Evolutionary conservation across 176 grass and related monocot genomes (phyloP), one percentile per base, ranked within the genome.

Genomic region (Tuctoria greenei): DNA sequence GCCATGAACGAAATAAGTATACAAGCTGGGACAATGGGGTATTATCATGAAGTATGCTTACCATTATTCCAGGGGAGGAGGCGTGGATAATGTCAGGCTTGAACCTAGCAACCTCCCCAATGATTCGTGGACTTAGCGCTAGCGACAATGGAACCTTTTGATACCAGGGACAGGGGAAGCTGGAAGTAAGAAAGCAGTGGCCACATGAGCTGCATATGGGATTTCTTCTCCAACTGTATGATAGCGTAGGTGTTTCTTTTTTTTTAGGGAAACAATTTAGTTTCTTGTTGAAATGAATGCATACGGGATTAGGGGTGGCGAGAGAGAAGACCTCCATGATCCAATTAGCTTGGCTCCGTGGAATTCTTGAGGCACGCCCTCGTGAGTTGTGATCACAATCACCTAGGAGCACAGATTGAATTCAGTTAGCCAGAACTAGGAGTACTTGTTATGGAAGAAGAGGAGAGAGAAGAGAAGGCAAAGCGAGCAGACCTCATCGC

Each of bases 21-120:
- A 20, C 7, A 10, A 21, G 16, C 40, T 27, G 47, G 45, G 59
- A 75, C 44, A 61, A 4, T 9, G 18, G 44, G 3, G 54, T 36
- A 31, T 26, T 40, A 21, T 23, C 7, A 21, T 45, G 31, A 40
- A 40, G 38, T 6, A 8, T 0, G 6, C 41, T 41, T 79, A 96
- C 93, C 93, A 97, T 97, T 62, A 97, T 83, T 84, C 93, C 93
- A 24, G 93, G 93, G 34, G 93, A 97, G 54, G 93, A 93, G 20
- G 93, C 93, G 13, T 97, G 93, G 61, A 97, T 93, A 45, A 97
- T 97, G 61, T 97, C 93, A 4, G 93, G 93, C 83, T 97, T 97
- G 59, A 97, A 97, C 77, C 83, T 87, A 23, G 93, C 93, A 31
- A 97, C 86, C 66, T 93, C 93, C 62, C 67, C 73, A 10, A 97